Evolutionary conservation across 1,284 basidiomycete species (phyloP), one percentile per base, ranked within the genome.

Genomic region (Sporisorium scitamineum): DNA sequence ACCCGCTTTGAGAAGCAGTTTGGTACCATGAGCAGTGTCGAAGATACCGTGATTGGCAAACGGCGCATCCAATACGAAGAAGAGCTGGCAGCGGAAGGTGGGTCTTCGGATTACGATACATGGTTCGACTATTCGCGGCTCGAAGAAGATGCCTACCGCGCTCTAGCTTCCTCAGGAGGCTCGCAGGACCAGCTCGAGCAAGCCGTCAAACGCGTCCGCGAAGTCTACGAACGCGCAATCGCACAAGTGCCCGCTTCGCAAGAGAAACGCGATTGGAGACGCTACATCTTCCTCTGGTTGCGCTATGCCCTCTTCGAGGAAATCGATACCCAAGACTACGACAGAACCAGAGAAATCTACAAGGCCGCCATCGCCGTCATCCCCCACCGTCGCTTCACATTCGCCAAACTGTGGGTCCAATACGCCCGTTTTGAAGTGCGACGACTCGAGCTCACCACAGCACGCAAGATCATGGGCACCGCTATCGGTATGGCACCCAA

Each of bases 1-100:
- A 97, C 95, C 22, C 94, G 94, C 84, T 98, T 99, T 78, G 97
- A 99, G 87, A 99, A 99, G 87, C 97, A 98, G 85, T 95, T 96
- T 80, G 96, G 97, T 29, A 92, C 92, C 34, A 91, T 94, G 20
- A 89, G 90, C 18, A 92, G 93, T 0, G 91, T 99, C 24, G 96
- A 98, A 85, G 90, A 92, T 29, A 99, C 96, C 3, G 96, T 99
- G 1, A 89, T 97, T 0, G 95, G 95, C 52, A 99, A 98, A 86
- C 90, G 97, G 26, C 89, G 96, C 48, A 97, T 99, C 65, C 95
- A 99, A 83, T 99, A 99, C 85, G 96, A 85, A 66, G 84, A 84
- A 54, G 73, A 81, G 55, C 52, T 81, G 24, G 61, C 70, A 31
- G 61, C 65, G 1, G 31, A 51, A 31, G 68, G 65, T 2, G 97